Base-by-base conservation (phyloP, 176 grass and related monocot species). In the Echinochloa phyllopogon region DNA sequence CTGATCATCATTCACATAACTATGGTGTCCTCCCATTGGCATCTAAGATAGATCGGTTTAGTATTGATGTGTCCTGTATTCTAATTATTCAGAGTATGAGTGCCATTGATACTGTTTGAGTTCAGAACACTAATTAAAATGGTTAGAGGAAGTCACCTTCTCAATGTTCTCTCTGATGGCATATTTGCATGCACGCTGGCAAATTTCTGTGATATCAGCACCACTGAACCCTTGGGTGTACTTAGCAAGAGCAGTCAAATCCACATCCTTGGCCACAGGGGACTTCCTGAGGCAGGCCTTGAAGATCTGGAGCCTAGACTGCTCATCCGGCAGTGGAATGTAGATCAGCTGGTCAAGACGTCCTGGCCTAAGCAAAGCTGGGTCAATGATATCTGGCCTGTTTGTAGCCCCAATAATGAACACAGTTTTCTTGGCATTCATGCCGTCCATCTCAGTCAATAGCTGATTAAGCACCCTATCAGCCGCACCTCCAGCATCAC, bases 381-480 rank as follows among this genome's bases (percentile, higher is more conserved):
- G 90, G 67, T 95, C 93, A 13, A 95, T 95, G 72, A 95, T 95
- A 76, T 95, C 94, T 37, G 94, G 94, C 27, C 94, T 89, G 75
- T 96, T 96, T 29, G 94, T 96, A 17, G 94, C 94, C 10, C 94
- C 94, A 43, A 93, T 96, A 48, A 96, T 96, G 77, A 96, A 96
- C 21, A 96, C 94, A 7, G 91, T 96, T 71, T 95, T 96, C 69
- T 95, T 95, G 8, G 88, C 86, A 80, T 82, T 87, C 94, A 96
- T 96, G 83, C 91, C 94, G 40, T 96, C 94, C 94, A 96, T 96
- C 87, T 96, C 94, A 51, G 94, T 93, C 82, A 96, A 64, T 21
- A 96, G 79, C 64, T 96, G 94, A 82, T 96, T 96, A 37, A 96
- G 66, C 18, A 96, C 94, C 78, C 94, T 89, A 74, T 96, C 94